A percentile compares a stretch with the other conserved stretches of the same genome.
These are phyloP conservation scores for Populus deltoides DNA, from an alignment of 345 rosid genomes.

Conservation along the genomic window DNA sequence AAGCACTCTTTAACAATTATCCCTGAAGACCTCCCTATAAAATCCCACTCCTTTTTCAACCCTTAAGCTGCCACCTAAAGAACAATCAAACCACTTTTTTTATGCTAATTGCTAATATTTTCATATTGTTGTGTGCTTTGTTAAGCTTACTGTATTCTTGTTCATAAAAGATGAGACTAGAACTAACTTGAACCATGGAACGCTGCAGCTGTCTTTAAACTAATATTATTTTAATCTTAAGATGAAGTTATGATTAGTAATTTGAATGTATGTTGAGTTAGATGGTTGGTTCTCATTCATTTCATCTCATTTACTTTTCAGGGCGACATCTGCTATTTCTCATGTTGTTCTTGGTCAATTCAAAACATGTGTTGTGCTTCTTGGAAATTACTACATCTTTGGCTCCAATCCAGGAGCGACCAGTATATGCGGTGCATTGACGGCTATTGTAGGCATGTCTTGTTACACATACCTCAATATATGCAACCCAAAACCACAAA, in stretches of 20 bases:
- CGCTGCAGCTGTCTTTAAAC: background rate
- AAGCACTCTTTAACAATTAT: background rate
- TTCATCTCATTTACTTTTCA: slow-evolving; percentile 18
- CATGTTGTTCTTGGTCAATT: slow-evolving; percentile 79
- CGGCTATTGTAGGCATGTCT: slow-evolving; percentile 69
- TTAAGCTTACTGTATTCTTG: background rate
- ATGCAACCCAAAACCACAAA: slow-evolving; percentile 28
- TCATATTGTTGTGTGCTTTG: background rate
- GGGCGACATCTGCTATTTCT: slow-evolving; percentile 72
- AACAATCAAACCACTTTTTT: background rate
- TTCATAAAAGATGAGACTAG: background rate
- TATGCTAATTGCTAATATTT: background rate
- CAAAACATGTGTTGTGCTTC: slow-evolving; percentile 68
- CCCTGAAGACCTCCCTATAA: background rate
- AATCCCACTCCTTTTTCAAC: background rate
- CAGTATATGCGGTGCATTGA: slow-evolving; percentile 60
- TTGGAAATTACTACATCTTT: slow-evolving; percentile 58
- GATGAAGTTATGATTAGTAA: background rate
- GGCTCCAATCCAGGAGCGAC: slow-evolving; percentile 61
- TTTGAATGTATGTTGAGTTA: background rate
- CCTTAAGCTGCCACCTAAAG: background rate
- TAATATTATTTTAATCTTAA: background rate
- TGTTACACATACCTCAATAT: slow-evolving; percentile 56
- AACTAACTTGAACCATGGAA: background rate
- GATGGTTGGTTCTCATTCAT: background rate